Conservation (phyloP, 495 filamentous ascomycete species). For the Lasiosphaeris hirsuta region DNA sequence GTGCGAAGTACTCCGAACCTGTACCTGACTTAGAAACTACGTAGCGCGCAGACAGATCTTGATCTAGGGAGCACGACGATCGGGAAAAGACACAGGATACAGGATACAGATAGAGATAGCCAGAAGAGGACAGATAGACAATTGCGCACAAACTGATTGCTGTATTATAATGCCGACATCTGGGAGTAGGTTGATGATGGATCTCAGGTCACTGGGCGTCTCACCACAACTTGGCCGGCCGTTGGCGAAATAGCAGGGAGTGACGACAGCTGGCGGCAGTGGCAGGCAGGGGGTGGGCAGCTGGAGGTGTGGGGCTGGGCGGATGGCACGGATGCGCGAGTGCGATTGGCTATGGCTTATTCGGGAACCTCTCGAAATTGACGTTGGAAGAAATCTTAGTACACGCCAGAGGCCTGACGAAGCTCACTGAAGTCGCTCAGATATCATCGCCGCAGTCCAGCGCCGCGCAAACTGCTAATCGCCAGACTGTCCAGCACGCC, state of each 20-base stretch:
- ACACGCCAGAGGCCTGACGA: conserved; percentile 15
- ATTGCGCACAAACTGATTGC: no score
- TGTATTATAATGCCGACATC: no score
- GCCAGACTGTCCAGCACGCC: neutral
- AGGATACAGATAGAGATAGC: no score
- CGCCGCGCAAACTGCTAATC: conserved; percentile 9
- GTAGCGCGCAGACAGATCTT: neutral
- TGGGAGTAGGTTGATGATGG: no score
- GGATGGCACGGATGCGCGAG: conserved; percentile 7
- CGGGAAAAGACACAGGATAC: no score
- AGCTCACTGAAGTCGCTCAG: conserved; percentile 3
- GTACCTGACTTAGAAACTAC: no score
- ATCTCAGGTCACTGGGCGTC: no score
- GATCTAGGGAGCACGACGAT: no score
- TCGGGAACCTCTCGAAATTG: conserved; percentile 34
- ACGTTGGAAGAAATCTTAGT: conserved; percentile 35
- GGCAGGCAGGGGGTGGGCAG: conserved; percentile 12
- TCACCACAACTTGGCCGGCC: no score
- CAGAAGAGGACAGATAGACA: no score
- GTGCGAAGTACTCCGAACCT: neutral
- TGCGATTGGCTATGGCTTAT: conserved; percentile 31
- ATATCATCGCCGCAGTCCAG: conserved; percentile 16
- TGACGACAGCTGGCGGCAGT: no score
- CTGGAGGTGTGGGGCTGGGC: conserved; percentile 24
- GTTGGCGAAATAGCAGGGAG: no score